Conservation (phyloP, 176 grass and related monocot genomes). For the maize (Zea mays) region DNA sequence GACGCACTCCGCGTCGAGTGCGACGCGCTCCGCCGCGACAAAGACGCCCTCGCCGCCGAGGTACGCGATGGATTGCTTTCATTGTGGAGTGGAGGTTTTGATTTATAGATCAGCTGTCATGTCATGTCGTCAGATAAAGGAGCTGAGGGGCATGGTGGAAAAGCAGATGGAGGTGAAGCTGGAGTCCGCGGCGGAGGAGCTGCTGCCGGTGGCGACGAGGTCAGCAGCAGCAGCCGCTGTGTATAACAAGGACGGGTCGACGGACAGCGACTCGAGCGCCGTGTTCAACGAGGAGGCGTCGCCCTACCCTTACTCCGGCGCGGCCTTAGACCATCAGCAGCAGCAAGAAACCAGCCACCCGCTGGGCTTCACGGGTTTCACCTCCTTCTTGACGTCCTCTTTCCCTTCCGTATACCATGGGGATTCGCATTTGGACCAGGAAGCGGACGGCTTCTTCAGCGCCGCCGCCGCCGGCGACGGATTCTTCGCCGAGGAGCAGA, state of each 20-base stretch:
- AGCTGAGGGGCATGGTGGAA: slow-evolving; percentile 30
- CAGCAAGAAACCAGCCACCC: not conserved
- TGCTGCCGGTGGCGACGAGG: not conserved
- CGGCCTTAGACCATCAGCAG: slow-evolving; percentile 21
- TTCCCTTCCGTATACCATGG: slow-evolving; percentile 40
- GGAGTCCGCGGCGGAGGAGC: not conserved
- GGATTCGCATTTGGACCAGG: slow-evolving; percentile 24
- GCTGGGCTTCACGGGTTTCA: slow-evolving; percentile 39
- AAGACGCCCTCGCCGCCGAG: slow-evolving; percentile 59
- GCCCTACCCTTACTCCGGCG: slow-evolving; percentile 45
- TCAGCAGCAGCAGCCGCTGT: not conserved
- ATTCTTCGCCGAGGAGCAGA: slow-evolving; percentile 42
- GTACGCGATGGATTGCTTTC: slow-evolving; percentile 10
- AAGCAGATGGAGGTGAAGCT: slow-evolving; percentile 39
- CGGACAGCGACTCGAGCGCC: slow-evolving; percentile 57
- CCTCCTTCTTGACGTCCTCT: slow-evolving; percentile 38
- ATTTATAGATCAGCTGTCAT: not conserved
- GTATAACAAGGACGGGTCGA: slow-evolving; percentile 34
- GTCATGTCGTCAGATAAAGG: slow-evolving; percentile 26
- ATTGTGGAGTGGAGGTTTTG: too few species aligned
- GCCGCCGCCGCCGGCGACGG: not conserved
- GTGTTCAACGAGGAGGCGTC: slow-evolving; percentile 60
- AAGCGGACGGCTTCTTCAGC: slow-evolving; percentile 29
- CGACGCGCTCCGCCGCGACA: slow-evolving; percentile 58
- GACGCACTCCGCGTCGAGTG: slow-evolving; percentile 54